Percentiles rank a stretch among this genome's conserved stretches.
Evolutionary conservation across 78 protist species (phyloP).

Genomic region (Dictyostelium capitatum): DNA sequence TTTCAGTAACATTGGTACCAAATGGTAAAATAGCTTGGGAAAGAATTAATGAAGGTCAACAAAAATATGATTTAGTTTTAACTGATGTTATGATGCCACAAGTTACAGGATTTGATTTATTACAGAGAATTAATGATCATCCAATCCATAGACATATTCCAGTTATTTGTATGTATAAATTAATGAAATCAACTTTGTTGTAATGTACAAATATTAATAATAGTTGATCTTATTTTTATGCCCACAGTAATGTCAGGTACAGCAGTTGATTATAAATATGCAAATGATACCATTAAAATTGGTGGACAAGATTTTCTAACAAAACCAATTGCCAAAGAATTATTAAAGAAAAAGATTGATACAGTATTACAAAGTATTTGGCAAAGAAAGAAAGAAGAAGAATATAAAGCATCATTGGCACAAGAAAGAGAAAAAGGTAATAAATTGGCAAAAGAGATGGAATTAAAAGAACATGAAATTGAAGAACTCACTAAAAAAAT

Average conservation of each 20-base stretch:
- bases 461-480: conserved; percentile 68
- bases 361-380: conserved; percentile 65
- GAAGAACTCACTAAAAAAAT: conserved; percentile 67
- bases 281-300: conserved; percentile 80
- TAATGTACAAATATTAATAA: not conserved
- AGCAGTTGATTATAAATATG: conserved; percentile 76
- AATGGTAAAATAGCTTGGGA: conserved; percentile 82
- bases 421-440: conserved; percentile 45
- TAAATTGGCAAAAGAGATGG: conserved; percentile 63
- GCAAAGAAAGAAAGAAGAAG: conserved; percentile 61
- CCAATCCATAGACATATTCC: conserved; percentile 44
- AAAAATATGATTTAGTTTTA: conserved; percentile 69
- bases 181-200: not conserved
- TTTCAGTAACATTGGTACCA: conserved; percentile 41
- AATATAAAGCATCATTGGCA: conserved; percentile 41
- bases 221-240: too few relatives aligned
- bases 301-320: conserved; percentile 79
- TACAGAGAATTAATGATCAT: conserved; percentile 59
- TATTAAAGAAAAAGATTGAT: conserved; percentile 70
- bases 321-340: conserved; percentile 75
- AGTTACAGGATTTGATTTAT: conserved; percentile 56
- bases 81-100: conserved; percentile 83
- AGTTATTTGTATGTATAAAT: conserved; percentile 56
- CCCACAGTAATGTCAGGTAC: conserved; percentile 82
- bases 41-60: conserved; percentile 30